Base-by-base conservation (phyloP, 1,284 basidiomycete genomes). In the Xanthoconium separans region DNA sequence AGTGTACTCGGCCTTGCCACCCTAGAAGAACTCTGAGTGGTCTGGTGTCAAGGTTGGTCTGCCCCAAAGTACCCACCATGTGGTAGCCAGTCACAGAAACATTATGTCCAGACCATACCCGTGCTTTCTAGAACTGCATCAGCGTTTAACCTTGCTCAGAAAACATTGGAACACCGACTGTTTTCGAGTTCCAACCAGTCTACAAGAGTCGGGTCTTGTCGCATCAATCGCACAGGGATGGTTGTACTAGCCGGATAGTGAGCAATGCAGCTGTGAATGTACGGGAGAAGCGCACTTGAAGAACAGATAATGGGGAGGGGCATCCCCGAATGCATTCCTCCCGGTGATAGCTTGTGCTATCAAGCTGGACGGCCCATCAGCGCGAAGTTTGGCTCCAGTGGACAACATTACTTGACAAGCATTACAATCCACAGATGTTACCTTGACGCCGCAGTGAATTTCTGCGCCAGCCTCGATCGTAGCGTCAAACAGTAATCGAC, bases 341-440 rank as follows among this genome's bases (percentile, higher is more conserved):
- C 56, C 63, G 4, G 47, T 18, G 18, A 58, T 62, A 18, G 64
- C 50, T 64, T 61, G 48, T 36, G 60, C 54, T 29, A 65, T 40
- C 43, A 61, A 13, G 18, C 68, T 57, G 2, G 58, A 50, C 34
- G 70, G 68, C 8, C 86, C 86, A 59, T 87, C 86, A 1, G 76
- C 81, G 2, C 61, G 56, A 42, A 85, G 51, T 15, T 68, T 66
- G 50, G 77, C 74, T 9, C 84, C 83, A 4, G 74, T 74, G 11
- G 72, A 68, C 13, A 86, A 66, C 0, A 61, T 74, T 20, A 80
- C 68, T 48, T 57, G 60, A 31, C 65, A 44, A 43, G 61, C 45
- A 65, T 58, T 61, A 45, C 57, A 58, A 37, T 68, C 67, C 20
- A 84, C 61, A 0, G 68, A 63, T 1, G 66, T 65, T 3, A 82